These are phyloP conservation scores for Leccinum fallax DNA, from an alignment of 1,284 basidiomycete species.

Conservation along the genomic window DNA sequence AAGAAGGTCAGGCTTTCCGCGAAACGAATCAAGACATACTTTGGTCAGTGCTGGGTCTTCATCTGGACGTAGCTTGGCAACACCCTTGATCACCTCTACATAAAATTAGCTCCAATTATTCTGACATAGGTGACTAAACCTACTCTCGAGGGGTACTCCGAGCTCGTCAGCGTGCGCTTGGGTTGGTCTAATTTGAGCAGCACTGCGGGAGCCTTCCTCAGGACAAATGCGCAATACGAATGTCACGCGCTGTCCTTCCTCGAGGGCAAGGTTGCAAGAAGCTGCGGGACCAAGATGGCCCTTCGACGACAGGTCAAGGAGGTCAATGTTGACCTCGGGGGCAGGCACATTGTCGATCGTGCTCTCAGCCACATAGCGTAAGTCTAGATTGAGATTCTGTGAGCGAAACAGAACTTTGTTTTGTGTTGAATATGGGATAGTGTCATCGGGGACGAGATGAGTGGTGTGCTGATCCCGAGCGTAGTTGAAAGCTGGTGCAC, in stretches of 20 bases:
- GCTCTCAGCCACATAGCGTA: conserved; percentile 71
- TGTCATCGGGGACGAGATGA: conserved; percentile 53
- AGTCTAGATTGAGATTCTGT: conserved; percentile 61
- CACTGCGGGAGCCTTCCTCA: conserved; percentile 19
- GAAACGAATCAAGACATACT: conserved; percentile 35
- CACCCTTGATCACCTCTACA: conserved; percentile 49
- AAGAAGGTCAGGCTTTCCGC: not conserved
- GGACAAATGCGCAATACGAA: conserved; percentile 79
- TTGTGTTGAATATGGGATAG: conserved; percentile 35
- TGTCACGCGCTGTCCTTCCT: conserved; percentile 84
- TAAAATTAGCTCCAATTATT: conserved; percentile 9
- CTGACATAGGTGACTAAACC: conserved; percentile 1
- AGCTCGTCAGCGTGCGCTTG: conserved; percentile 44
- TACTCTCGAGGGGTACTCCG: conserved; percentile 53
- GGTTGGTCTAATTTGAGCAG: conserved; percentile 29
- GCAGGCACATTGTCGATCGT: conserved; percentile 48
- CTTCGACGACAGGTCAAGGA: conserved; percentile 61
- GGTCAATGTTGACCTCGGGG: conserved; percentile 58
- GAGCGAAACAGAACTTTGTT: conserved; percentile 75
- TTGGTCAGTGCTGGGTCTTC: conserved; percentile 68
- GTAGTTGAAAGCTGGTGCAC: conserved; percentile 93
- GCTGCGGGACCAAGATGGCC: conserved; percentile 68
- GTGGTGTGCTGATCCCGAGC: conserved; percentile 75
- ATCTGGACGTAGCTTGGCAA: conserved; percentile 50
- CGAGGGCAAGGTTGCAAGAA: conserved; percentile 57